Base-by-base conservation (phyloP, 2,329 filamentous ascomycete species). In the Paraphaeosphaeria sporulosa region DNA sequence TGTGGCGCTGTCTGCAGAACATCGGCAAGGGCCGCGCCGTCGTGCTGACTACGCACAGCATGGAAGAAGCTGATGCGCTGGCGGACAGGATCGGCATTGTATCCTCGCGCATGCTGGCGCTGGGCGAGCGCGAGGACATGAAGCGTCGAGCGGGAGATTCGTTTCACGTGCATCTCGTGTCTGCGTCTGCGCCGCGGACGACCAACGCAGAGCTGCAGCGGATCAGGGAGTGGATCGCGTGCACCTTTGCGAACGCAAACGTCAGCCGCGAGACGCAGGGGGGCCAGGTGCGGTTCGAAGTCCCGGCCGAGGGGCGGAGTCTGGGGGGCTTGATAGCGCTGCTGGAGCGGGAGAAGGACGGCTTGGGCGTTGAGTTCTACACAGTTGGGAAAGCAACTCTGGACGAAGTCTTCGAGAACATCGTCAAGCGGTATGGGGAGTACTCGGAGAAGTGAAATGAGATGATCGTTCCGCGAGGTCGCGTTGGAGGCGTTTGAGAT, bases 381-480 rank as follows among this genome's bases (percentile, higher is more conserved):
- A 92, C 90, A 57, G 91, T 96, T 66, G 91, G 88, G 58, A 91
- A 92, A 42, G 94, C 92, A 27, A 95, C 91, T 19, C 78, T 96
- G 54, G 93, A 97, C 73, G 91, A 96, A 78, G 92, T 96, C 0
- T 97, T 97, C 77, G 79, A 97, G 77, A 87, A 85, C 50, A 94
- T 96, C 73, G 92, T 96, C 0, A 59, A 59, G 44, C 49, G 59
- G 48, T 60, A 65, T 57, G 58, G 65, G 32, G 60, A 59, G 25
- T 55, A 59, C 38, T 19, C 40, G 19, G 57, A 59, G 23, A 54
- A 47, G 15, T 54, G 21, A 40, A 40, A 9, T 58, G 34, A 30
- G 21, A 34, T 3, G 3, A 21, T 23, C 2, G n/a, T 10, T 8
- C 38, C 12, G 15, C 0, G 13, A 12, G 17, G 12, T 13, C 8